Evolutionary conservation across 257 asterid genomes (phyloP), one percentile per base, ranked within the genome.

Genomic region (Solanum clarkiae): DNA sequence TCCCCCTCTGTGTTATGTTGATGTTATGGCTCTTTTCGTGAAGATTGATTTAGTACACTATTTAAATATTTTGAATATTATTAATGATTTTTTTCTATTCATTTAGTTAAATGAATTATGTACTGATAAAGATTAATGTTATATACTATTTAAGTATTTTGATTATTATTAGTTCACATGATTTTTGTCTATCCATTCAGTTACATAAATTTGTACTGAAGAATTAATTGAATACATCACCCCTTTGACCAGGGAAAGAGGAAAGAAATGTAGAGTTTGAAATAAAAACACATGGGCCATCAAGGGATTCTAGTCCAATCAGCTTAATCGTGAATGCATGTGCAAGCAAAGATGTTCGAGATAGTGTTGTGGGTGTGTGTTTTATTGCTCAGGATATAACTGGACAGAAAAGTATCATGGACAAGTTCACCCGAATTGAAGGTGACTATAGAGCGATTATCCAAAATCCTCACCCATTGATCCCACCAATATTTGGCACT

Each of bases 331-430:
- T 94, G 59, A 96, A 96, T 80, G 98, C 99, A 44, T 96, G 99
- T 87, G 92, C 98, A 2, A 96, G 99, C 93, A 90, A 95, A 87
- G 99, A 96, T 81, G 91, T 95, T 16, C 88, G 89, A 85, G 99
- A 94, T 70, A 95, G 84, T 29, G 97, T 94, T 10, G 97, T 94
- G 10, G 99, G 99, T n/a, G 97, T 95, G 53, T 96, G 99, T 87
- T 96, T 95, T 72, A 92, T 96, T 13, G 98, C 98, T 20, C 98
- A 95, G 86, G 99, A 96, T 86, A 89, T 96, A 87, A 96, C 99
- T 3, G 91, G 89, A 79, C 98, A 96, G 89, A 95, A 95, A 91
- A 91, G 84, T 36, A 92, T 96, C 85, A 89, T 94, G 98, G 99
- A 96, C 93, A 96, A 96, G 88, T 96, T 96, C 90, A 96, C 98